Conservation (phyloP, 148 eudicot genomes). For the Camellia granthamiana region DNA sequence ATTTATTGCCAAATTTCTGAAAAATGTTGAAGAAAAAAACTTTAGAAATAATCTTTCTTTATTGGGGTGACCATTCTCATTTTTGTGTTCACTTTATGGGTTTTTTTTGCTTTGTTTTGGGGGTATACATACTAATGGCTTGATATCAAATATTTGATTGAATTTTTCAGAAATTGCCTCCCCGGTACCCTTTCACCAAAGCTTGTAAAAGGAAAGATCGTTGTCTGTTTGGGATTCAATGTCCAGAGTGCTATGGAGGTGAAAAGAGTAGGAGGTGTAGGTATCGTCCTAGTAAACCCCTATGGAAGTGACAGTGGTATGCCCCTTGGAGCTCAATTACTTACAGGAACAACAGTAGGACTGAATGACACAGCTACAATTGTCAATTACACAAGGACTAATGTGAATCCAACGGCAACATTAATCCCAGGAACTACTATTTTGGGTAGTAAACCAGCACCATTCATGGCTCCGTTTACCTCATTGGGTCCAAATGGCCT, state of each 20-base stretch:
- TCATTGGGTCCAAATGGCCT: constrained; percentile 18
- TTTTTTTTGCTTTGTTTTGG: no score
- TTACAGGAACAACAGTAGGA: constrained; percentile 12
- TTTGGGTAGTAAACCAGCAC: constrained; percentile 14
- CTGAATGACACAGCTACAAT: neutral
- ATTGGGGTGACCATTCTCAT: no score
- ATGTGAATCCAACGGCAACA: constrained; percentile 14
- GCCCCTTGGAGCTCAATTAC: constrained; percentile 11
- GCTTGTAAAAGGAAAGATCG: constrained; percentile 18
- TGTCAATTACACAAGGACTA: constrained; percentile 9
- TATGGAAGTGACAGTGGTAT: neutral
- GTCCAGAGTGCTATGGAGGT: constrained; percentile 9
- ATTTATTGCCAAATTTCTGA: no score
- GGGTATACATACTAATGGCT: no score
- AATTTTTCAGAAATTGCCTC: no score
- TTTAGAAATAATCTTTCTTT: no score
- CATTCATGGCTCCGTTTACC: constrained; percentile 22
- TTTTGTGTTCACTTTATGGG: no score
- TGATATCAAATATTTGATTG: no score
- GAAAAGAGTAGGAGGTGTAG: constrained; percentile 23
- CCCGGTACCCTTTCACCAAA: constrained; percentile 14
- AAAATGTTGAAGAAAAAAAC: no score
- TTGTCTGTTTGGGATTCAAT: constrained; percentile 14
- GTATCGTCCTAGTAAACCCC: constrained; percentile 14
- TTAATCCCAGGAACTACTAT: constrained; percentile 12